A percentile compares a stretch with the other conserved stretches of the same genome.
These are phyloP conservation scores for Wickerhamiella occidentalis DNA, from an alignment of 805 yeast species.

Conservation along the genomic window DNA sequence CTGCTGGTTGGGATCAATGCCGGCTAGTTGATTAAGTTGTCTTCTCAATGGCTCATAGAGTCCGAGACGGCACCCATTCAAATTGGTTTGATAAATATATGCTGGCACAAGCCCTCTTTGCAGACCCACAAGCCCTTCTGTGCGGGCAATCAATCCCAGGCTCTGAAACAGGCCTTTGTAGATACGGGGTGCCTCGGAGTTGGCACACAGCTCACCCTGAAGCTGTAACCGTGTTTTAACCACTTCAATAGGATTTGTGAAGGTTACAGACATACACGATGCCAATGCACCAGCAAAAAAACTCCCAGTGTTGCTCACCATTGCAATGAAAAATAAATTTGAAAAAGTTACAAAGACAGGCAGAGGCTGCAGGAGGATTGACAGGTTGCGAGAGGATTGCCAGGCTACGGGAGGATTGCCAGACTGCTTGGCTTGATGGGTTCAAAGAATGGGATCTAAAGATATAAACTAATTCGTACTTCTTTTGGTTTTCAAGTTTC, in stretches of 20 bases:
- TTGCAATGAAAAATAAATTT: background rate
- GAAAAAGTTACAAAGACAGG: constrained; percentile 1
- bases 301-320: constrained; percentile 39
- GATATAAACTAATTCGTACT: too few species aligned
- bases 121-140: constrained; percentile 78
- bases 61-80: constrained; percentile 91
- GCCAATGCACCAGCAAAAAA: constrained; percentile 87
- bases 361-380: background rate
- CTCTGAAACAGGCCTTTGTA: constrained; percentile 87
- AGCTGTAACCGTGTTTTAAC: constrained; percentile 93
- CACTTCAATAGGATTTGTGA: constrained; percentile 90
- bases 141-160: constrained; percentile 49
- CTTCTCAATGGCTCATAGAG: constrained; percentile 80
- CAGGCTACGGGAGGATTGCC: too few species aligned
- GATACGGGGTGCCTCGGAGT: constrained; percentile 35
- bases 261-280: constrained; percentile 95
- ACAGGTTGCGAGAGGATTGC: too few species aligned
- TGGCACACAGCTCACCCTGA: constrained; percentile 73
- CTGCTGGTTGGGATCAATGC: constrained; percentile 37
- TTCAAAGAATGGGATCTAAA: too few species aligned
- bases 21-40: constrained; percentile 41
- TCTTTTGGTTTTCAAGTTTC: too few species aligned
- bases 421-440: too few species aligned
- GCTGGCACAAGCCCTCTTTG: constrained; percentile 89
- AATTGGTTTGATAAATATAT: constrained; percentile 75